Evolutionary conservation across 2,329 filamentous ascomycete genomes (phyloP), one percentile per base, ranked within the genome.

Genomic region (Magnaporthales sp.): DNA sequence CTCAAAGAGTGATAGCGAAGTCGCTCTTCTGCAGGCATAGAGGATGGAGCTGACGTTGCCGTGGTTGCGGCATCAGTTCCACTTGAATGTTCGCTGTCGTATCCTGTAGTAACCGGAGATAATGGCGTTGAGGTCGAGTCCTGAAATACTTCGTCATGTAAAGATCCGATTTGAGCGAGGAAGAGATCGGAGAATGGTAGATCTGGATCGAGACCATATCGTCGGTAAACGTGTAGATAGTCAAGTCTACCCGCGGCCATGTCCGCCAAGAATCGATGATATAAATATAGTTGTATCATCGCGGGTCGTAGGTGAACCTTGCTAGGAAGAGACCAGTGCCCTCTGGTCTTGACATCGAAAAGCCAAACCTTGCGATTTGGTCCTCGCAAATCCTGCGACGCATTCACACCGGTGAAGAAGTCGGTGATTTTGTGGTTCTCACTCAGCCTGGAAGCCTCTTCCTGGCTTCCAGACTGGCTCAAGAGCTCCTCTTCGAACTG

Each of bases 291-390:
- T 74, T 99, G 95, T 68, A 97, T 89, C 71, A 89, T 87, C 0
- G 93, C 91, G 0, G 92, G 91, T 11, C 90, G 86, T 61, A 92
- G 82, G 0, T 88, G 85, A 0, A 86, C 80, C 26, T 87, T 86
- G 1, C 85, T 82, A 1, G 93, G 91, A 2, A 91, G 74, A 2
- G 82, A 84, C n/a, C 78, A 80, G 4, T 84, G 86, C 0, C 82
- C 83, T 22, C 93, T 86, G 0, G 94, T 98, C 77, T 99, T 99
- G 70, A 97, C 87, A 72, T 99, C 95, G 0, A 88, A 89, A 63
- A 99, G 80, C 75, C 96, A 97, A n/a, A 86, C 74, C 68, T 78
- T 27, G 73, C 75, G 8, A 26, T 15, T 38, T 4, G 46, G 31
- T 32, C 32, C 64, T 22, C 29, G 24, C 38, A 22, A 3, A 24